Evolutionary conservation across 2,329 filamentous ascomycete genomes (phyloP), one percentile per base, ranked within the genome.

Genomic region (Aspergillus intermedius): DNA sequence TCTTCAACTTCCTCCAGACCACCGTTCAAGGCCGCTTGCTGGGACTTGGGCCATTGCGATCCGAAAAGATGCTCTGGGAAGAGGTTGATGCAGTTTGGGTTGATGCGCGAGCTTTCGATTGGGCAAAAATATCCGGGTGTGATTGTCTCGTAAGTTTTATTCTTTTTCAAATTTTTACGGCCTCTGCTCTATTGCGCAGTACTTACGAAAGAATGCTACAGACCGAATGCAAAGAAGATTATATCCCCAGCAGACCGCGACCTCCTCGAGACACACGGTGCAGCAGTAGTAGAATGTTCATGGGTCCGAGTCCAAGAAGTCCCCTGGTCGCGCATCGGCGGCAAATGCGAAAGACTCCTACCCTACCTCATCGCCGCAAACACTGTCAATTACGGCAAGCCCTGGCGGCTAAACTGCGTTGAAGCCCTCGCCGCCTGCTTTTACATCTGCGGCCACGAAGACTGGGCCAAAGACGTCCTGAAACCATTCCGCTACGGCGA

Each of bases 41-140:
- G 93, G 93, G 93, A 98, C 64, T 78, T 98, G 30, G 91, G 91
- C 53, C 93, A 98, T 74, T 98, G 93, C 75, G 93, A 98, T 64
- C 89, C 91, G 7, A 97, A 96, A 70, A 79, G 91, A 59, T 98
- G 93, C 72, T 96, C 91, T 0, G 93, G 93, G 28, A 98, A 98
- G 75, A 84, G 88, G 54, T 79, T 98, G 30, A 95, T 98, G 80
- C 84, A 86, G 55, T 80, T 94, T 48, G 91, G 91, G 3, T 76
- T 96, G 62, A 96, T 98, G 89, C 86, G 93, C 58, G 88, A 95
- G 63, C 79, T 98, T 47, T 83, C 91, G 61, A 78, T 97, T 48
- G 93, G 93, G 46, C 91, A 97, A 71, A 91, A 91, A 59, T 90
- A 93, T 67, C 81, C 84, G 32, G 93, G 93, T 50, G 87, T 98